phyloP scores from a whole-genome alignment of 2,329 filamentous ascomycete species.

The Aspergillus sojae region DNA sequence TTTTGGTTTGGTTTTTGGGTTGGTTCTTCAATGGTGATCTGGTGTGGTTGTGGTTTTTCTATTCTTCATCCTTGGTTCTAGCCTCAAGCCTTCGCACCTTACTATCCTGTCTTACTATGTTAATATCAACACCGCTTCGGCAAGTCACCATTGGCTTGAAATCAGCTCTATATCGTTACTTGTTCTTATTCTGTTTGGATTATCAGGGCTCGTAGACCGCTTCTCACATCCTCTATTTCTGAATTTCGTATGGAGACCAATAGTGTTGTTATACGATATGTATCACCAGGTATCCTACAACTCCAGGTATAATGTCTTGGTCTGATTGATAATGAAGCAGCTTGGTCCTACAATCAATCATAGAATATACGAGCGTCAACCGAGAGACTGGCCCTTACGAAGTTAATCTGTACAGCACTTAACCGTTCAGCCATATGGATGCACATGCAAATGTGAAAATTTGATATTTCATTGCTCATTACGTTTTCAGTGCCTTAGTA shows the following conservation, averaged over 20 bases:
- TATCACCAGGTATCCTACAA: neutral
- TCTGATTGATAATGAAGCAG: neutral
- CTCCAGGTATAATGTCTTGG: neutral
- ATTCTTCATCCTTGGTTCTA: neutral
- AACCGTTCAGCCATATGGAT: neutral
- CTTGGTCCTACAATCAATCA: neutral
- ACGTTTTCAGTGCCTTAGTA: constrained; percentile 51
- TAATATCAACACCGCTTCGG: neutral
- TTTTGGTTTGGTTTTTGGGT: constrained; percentile 4
- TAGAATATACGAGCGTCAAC: neutral
- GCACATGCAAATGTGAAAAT: constrained; percentile 1
- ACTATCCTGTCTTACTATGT: neutral
- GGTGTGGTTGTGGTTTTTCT: neutral
- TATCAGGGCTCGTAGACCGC: neutral
- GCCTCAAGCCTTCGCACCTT: neutral
- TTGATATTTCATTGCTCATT: constrained; percentile 7
- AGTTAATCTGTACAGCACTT: neutral
- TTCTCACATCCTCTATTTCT: neutral
- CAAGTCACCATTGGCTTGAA: neutral
- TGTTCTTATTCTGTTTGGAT: neutral
- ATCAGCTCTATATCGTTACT: neutral
- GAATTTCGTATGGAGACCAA: neutral
- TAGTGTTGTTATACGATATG: neutral
- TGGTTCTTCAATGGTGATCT: neutral
- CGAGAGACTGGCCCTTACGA: neutral